These are phyloP conservation scores for Cytidiella melzeri DNA, from an alignment of 768 basidiomycete genomes.

Conservation along the genomic window DNA sequence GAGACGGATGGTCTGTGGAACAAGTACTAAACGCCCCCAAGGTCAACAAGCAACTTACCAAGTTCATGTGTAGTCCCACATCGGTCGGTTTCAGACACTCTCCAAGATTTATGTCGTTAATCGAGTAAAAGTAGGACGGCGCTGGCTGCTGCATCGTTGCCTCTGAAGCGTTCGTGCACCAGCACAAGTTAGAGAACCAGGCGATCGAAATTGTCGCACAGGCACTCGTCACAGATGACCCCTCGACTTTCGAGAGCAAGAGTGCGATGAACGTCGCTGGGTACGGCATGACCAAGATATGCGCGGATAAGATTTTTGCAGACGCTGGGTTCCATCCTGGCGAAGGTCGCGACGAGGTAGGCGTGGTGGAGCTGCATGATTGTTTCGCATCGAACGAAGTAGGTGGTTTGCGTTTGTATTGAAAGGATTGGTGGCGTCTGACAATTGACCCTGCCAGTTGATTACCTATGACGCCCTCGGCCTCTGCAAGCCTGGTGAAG, in stretches of 20 bases:
- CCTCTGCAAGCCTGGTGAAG: slow-evolving; percentile 58
- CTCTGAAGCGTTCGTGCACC: slow-evolving; percentile 72
- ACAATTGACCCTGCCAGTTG: no score
- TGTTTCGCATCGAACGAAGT: slow-evolving; percentile 84
- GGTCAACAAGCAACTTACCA: slow-evolving; percentile 69
- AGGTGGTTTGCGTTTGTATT: no score
- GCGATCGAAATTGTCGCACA: slow-evolving; percentile 77
- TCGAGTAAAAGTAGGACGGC: slow-evolving; percentile 48
- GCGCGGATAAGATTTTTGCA: slow-evolving; percentile 62
- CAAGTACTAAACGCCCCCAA: slow-evolving; percentile 61
- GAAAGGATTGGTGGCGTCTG: no score
- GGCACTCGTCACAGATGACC: slow-evolving; percentile 59
- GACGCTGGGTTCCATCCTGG: slow-evolving; percentile 65
- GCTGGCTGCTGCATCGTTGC: slow-evolving; percentile 74
- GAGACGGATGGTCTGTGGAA: slow-evolving; percentile 68
- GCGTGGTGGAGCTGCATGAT: slow-evolving; percentile 84
- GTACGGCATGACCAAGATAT: slow-evolving; percentile 65
- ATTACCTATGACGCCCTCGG: slow-evolving; percentile 80
- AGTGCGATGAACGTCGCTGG: slow-evolving; percentile 82
- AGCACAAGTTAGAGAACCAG: slow-evolving; percentile 73
- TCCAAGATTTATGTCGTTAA: no score
- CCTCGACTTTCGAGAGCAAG: slow-evolving; percentile 54
- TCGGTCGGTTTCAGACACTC: slow-evolving; percentile 55
- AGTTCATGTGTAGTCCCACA: slow-evolving; percentile 86
- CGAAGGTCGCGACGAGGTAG: slow-evolving; percentile 62